Conservation (phyloP, 192 early-diverging fungal genomes). For the Backusella sp. region DNA sequence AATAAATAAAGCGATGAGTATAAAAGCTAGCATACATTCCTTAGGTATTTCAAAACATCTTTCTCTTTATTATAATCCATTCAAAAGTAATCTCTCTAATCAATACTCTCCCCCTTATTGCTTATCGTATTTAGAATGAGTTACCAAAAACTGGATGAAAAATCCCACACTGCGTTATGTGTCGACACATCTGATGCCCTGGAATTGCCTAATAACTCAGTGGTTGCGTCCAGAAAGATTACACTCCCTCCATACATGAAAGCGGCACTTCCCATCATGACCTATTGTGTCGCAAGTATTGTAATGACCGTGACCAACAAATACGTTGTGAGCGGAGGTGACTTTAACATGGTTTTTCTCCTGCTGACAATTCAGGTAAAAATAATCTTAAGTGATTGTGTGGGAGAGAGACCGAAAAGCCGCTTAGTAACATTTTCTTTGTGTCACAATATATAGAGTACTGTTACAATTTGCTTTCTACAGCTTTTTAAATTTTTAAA, state of each 20-base stretch:
- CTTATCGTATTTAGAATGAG: background rate
- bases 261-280: conserved; percentile 65
- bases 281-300: conserved; percentile 84
- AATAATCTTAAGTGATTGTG: background rate
- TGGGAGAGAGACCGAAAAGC: background rate
- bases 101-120: background rate
- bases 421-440: conserved; percentile 8
- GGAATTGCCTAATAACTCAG: background rate
- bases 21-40: background rate
- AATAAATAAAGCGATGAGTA: background rate
- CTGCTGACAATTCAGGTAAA: conserved; percentile 69
- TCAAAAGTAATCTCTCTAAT: background rate
- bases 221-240: conserved; percentile 12
- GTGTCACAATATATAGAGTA: conserved; percentile 40
- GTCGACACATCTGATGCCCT: conserved; percentile 3
- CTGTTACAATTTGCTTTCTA: conserved; percentile 56
- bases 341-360: conserved; percentile 81
- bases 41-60: background rate
- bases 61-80: background rate
- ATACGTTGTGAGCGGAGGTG: conserved; percentile 64
- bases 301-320: conserved; percentile 87
- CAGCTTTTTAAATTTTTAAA: conserved; percentile 47
- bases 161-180: background rate
- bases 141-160: background rate
- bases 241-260: conserved; percentile 1